Conservation (phyloP, 2,329 filamentous ascomycete genomes). For the Aspergillus luchuensis region DNA sequence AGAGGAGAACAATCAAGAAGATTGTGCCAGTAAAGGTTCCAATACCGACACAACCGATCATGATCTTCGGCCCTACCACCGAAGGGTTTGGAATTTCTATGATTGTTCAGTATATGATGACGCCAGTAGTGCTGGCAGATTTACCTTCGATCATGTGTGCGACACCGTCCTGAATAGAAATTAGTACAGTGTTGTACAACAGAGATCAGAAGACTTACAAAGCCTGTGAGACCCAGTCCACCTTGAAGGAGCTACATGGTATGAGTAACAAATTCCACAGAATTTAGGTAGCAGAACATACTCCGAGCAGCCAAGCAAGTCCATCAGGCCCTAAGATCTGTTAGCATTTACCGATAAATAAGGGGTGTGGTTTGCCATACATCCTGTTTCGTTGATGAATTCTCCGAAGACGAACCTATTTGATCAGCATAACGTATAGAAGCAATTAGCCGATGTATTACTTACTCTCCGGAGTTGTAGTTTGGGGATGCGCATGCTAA, state of each 20-base stretch:
- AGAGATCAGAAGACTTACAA: constrained; percentile 39
- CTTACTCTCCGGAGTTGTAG: constrained; percentile 65
- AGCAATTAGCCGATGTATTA: background rate
- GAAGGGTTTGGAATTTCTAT: constrained; percentile 48
- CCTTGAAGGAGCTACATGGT: constrained; percentile 47
- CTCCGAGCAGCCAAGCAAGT: constrained; percentile 51
- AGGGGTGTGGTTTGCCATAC: constrained; percentile 33
- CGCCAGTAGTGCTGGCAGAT: background rate
- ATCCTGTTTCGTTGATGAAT: constrained; percentile 69
- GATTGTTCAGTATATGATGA: constrained; percentile 10
- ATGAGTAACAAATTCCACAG: constrained; percentile 21
- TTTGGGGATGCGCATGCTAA: constrained; percentile 66
- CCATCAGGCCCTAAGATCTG: constrained; percentile 59
- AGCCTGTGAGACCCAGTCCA: constrained; percentile 57
- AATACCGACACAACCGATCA: constrained; percentile 66
- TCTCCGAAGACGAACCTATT: constrained; percentile 57
- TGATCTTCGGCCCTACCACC: constrained; percentile 64
- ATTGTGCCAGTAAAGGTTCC: constrained; percentile 64
- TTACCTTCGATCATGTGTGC: constrained; percentile 57
- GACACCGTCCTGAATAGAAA: constrained; percentile 36
- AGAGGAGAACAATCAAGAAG: constrained; percentile 65
- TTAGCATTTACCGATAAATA: constrained; percentile 16
- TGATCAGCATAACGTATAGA: constrained; percentile 12
- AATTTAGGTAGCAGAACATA: constrained; percentile 25
- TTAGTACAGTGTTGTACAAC: background rate